These are phyloP conservation scores for Talaromyces sp. DNA, from an alignment of 2,329 filamentous ascomycete genomes.

Conservation along the genomic window DNA sequence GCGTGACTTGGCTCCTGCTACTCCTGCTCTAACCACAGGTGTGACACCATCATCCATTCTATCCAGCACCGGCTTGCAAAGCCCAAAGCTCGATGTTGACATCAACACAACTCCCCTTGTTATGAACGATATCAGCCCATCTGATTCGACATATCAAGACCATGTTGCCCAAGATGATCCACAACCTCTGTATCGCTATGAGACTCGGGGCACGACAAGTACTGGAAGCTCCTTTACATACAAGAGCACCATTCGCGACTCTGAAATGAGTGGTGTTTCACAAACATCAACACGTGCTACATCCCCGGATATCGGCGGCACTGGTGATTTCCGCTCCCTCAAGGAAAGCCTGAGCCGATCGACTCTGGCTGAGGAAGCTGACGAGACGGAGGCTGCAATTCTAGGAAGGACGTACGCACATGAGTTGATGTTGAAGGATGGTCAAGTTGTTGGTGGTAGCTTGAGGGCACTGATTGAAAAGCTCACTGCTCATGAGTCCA, in stretches of 20 bases:
- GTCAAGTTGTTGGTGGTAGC: slow-evolving; percentile 88
- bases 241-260: slow-evolving; percentile 68
- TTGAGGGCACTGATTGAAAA: slow-evolving; percentile 89
- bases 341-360: slow-evolving; percentile 67
- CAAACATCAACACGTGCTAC: slow-evolving; percentile 83
- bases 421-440: slow-evolving; percentile 91
- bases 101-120: slow-evolving; percentile 27
- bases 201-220: slow-evolving; percentile 71
- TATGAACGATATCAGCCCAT: slow-evolving; percentile 26
- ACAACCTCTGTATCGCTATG: slow-evolving; percentile 46
- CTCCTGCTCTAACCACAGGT: slow-evolving; percentile 36
- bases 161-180: slow-evolving; percentile 31
- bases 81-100: slow-evolving; percentile 28
- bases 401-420: slow-evolving; percentile 89
- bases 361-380: slow-evolving; percentile 67
- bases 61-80: slow-evolving; percentile 41
- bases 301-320: slow-evolving; percentile 67
- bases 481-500: slow-evolving; percentile 86
- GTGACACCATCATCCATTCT: slow-evolving; percentile 39
- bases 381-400: slow-evolving; percentile 78
- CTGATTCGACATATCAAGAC: slow-evolving; percentile 35
- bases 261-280: slow-evolving; percentile 74
- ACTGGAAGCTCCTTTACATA: slow-evolving; percentile 76
- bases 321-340: slow-evolving; percentile 58
- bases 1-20: slow-evolving; percentile 32